Evolutionary conservation across 2,329 filamentous ascomycete species (phyloP), one percentile per base, ranked within the genome.

Genomic region (Calonectria pseudoturangicola): DNA sequence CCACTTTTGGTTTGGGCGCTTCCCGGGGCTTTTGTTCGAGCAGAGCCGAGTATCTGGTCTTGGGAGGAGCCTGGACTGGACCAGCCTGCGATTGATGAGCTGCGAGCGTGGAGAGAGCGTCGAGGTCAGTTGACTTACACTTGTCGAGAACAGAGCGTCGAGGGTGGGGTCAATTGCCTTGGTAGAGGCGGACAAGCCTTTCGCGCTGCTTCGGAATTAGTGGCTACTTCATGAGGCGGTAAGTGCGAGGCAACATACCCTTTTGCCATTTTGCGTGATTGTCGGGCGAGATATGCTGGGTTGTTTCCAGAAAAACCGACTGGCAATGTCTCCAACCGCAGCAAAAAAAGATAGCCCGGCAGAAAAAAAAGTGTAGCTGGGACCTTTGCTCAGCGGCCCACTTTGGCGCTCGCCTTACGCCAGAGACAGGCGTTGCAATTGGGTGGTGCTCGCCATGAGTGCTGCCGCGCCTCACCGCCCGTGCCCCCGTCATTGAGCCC

Each of bases 141-240:
- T 95, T 70, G 89, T 87, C 70, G 92, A 89, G 85, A 95, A 95
- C 47, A 95, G 88, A 73, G 92, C 92, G 79, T 92, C 88, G 76
- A 95, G 87, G 69, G 88, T 86, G 82, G 93, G 92, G 86, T 95
- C 93, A 73, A 95, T 87, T 72, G 88, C 87, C 82, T 90, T 90
- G 70, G 86, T 84, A 43, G 87, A 84, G 74, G 86, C 87, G 65
- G 83, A 76, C 73, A 91, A 78, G 70, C 79, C 77, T 56, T 81
- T 78, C 80, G 83, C 84, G 75, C 86, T 88, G 74, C 27, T 64
- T 71, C 45, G 54, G 36, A 66, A 62, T 80, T 60, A 78, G 76
- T 75, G 66, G 75, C 58, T 21, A 72, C 71, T 27, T 71, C 71
- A 21, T 72, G 66, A 56, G 51, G 8, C 66, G 56, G 71, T 48